A percentile compares a stretch with the other conserved stretches of the same genome.
Conservation (phyloP, 1,139 yeast species). For the Martiniozyma asiatica region DNA sequence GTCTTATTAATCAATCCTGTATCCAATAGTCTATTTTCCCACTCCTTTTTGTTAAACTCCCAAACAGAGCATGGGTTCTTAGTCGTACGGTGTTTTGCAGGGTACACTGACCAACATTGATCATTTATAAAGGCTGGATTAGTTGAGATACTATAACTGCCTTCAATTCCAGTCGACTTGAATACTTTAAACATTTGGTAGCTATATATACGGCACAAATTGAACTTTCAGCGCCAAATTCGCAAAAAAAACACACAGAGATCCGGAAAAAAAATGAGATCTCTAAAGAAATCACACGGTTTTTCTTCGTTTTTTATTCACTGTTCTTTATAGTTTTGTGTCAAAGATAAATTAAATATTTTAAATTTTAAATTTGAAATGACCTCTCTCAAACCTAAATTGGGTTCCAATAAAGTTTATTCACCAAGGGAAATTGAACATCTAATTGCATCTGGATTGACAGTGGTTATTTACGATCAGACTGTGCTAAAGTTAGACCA, state of each 20-base stretch:
- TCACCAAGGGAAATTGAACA: constrained; percentile 29
- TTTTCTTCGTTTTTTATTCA: no score
- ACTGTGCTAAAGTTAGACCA: constrained; percentile 51
- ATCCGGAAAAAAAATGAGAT: no score
- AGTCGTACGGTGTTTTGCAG: constrained; percentile 59
- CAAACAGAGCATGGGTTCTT: constrained; percentile 66
- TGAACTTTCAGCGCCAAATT: no score
- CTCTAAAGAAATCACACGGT: no score
- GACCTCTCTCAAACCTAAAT: no score
- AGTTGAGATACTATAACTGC: constrained; percentile 60
- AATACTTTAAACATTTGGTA: constrained; percentile 26
- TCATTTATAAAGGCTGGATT: constrained; percentile 56
- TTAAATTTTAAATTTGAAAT: no score
- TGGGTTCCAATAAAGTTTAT: neutral
- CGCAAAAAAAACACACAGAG: no score
- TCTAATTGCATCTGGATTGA: constrained; percentile 54
- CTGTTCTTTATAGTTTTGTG: no score
- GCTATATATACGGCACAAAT: no score
- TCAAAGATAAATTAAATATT: no score
- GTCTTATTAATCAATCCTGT: constrained; percentile 34
- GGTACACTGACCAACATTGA: constrained; percentile 80
- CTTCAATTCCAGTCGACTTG: constrained; percentile 48
- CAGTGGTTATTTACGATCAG: constrained; percentile 54
- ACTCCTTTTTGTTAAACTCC: constrained; percentile 72
- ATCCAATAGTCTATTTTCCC: constrained; percentile 44